Base-by-base conservation (phyloP, 2,329 filamentous ascomycete species). In the Neoscytalidium dimidiatum region DNA sequence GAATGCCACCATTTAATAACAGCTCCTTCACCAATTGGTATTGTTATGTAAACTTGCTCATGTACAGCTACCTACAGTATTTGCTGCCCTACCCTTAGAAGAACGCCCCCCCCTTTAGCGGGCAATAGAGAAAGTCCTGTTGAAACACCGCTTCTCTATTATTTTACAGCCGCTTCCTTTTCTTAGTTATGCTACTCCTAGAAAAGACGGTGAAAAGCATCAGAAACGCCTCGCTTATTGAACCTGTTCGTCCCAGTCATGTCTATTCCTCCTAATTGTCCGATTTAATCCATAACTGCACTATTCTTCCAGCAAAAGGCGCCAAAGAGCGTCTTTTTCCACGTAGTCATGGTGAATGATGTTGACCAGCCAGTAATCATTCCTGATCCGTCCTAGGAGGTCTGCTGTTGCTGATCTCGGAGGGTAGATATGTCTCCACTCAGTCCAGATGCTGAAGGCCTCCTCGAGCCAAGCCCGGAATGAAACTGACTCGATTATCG, bases 381-480 rank as follows among this genome's bases (percentile, higher is more conserved):
- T 83, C 72, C 87, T 85, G 38, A 90, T 83, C 5, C 81, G 76
- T 67, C 90, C 87, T 48, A 99, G 80, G 64, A 97, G 81, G 73
- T 85, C 86, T 70, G 90, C 88, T 66, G 89, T 93, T 60, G 86
- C 83, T 2, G 89, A 90, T 5, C 86, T 88, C 53, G 88, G 85
- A n/a, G 88, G 88, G 77, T 97, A 98, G 52, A 97, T 90, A 69
- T 91, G 85, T 67, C 91, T 89, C 95, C 95, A 99, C 81, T 98
- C 95, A 46, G 84, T 86, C 91, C 94, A 98, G 73, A 98, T 97
- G 33, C 90, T 90, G 80, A 95, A 99, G 0, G 95, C 94, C 83
- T 99, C 95, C 74, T 98, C 95, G 65, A 88, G 86, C 95, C 95
- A 99, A 7, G 94, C 92, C 67, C 88, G 85, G 84, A 98, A 98